phyloP scores from a whole-genome alignment of 1,284 basidiomycete species.

The Cutaneotrichosporon sp. region DNA sequence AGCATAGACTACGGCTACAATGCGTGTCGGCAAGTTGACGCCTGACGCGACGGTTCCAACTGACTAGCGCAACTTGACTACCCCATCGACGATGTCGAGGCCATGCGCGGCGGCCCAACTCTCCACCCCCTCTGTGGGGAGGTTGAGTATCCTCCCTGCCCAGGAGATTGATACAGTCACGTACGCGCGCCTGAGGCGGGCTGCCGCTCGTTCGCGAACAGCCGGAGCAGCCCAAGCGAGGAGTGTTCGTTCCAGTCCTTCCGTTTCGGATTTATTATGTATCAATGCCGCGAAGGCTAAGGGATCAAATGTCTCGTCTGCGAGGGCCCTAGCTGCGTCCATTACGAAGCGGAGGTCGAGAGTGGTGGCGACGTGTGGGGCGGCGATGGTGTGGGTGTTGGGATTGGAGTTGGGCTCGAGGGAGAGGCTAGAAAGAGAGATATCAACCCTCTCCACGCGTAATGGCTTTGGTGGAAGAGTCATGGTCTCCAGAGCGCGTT shows the following conservation, averaged over 20 bases:
- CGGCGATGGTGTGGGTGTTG: background rate
- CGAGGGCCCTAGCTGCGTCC: slow-evolving; percentile 24
- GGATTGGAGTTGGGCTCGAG: background rate
- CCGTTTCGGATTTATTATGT: slow-evolving; percentile 1
- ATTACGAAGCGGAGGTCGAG: slow-evolving; percentile 13
- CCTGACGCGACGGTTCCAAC: no score
- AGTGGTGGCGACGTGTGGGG: background rate
- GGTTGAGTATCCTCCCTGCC: slow-evolving; percentile 30
- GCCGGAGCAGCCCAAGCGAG: slow-evolving; percentile 34
- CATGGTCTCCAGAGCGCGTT: slow-evolving; percentile 9
- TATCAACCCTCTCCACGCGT: background rate
- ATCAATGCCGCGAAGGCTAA: slow-evolving; percentile 30
- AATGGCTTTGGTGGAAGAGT: slow-evolving; percentile 5
- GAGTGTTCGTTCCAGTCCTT: slow-evolving; percentile 31
- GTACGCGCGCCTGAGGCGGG: slow-evolving; percentile 36
- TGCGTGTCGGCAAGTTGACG: no score
- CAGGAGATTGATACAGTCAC: slow-evolving; percentile 29
- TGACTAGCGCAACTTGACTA: slow-evolving; percentile 28
- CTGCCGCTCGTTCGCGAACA: slow-evolving; percentile 37
- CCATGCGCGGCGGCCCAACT: slow-evolving; percentile 31
- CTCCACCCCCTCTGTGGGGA: slow-evolving; percentile 23
- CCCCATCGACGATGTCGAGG: slow-evolving; percentile 26
- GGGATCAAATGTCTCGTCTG: slow-evolving; percentile 36
- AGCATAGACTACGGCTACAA: slow-evolving; percentile 6
- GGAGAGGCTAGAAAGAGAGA: background rate